Evolutionary conservation across 257 asterid species (phyloP).

Genomic region (Ballota nigra): DNA sequence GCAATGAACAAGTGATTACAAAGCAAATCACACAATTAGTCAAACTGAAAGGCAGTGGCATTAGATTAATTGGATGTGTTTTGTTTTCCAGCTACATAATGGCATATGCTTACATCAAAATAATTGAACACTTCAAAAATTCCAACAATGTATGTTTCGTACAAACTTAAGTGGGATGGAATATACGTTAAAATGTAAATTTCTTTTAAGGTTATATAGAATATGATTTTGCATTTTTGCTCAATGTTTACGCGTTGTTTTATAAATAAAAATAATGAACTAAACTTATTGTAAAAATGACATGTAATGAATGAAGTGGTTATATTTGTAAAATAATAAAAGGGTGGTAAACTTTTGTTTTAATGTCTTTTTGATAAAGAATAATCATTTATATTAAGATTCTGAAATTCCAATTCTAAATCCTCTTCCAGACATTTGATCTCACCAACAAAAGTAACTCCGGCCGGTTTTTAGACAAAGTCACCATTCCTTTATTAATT

Average conservation of each 20-base stretch:
- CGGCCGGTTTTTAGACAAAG: too few species aligned
- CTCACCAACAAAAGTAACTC: too few species aligned
- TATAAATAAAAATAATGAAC: neutral
- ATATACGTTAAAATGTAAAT: neutral
- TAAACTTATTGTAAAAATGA: too few species aligned
- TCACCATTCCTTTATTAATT: too few species aligned
- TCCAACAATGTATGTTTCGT: neutral
- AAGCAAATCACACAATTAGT: neutral
- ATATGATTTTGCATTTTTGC: neutral
- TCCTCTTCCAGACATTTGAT: too few species aligned
- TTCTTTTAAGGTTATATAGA: neutral
- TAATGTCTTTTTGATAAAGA: too few species aligned
- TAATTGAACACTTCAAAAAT: neutral
- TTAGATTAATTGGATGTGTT: neutral
- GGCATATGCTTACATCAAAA: neutral
- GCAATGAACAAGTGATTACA: conserved; percentile 2
- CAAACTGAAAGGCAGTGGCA: neutral
- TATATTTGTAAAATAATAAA: too few species aligned
- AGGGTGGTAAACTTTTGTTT: too few species aligned
- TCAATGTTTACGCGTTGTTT: neutral
- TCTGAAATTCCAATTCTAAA: too few species aligned
- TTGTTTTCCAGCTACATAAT: neutral
- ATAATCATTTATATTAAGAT: too few species aligned
- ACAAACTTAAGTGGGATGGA: neutral
- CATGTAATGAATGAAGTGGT: neutral